phyloP scores from a whole-genome alignment of 768 basidiomycete species.

The Chalciporus chontae region DNA sequence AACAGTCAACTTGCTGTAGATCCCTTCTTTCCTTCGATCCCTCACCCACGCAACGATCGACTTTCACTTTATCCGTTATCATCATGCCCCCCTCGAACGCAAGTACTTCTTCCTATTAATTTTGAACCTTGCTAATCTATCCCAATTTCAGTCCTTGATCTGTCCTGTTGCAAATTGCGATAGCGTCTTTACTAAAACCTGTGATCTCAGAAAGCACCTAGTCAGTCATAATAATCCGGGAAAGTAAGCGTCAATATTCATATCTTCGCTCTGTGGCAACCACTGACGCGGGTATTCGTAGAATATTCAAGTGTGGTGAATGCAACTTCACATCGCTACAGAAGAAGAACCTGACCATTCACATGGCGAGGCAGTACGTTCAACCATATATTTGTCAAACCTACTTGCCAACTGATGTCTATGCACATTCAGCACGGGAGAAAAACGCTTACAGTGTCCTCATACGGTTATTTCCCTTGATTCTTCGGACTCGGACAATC shows the following conservation, averaged over 20 bases:
- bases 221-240: slow-evolving; percentile 6
- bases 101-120: neutral
- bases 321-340: slow-evolving; percentile 16
- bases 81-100: slow-evolving; percentile 2
- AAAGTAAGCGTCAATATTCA: neutral
- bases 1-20: slow-evolving; percentile 1
- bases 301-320: slow-evolving; percentile 10
- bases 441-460: slow-evolving; percentile 11
- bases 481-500: neutral
- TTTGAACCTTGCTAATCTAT: too few relatives aligned
- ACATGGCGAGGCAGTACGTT: slow-evolving; percentile 18
- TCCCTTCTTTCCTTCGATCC: neutral
- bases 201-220: slow-evolving; percentile 12
- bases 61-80: neutral
- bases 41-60: neutral
- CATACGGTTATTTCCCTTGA: neutral
- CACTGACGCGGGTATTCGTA: neutral
- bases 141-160: slow-evolving; percentile 1
- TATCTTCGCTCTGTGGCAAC: neutral
- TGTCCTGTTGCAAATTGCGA: slow-evolving; percentile 4
- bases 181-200: slow-evolving; percentile 2
- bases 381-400: neutral
- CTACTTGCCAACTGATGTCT: neutral
- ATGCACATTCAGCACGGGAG: slow-evolving; percentile 18
- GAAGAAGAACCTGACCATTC: slow-evolving; percentile 21